Conservation (phyloP, 2,329 filamentous ascomycete species). For the Metarhizium humberi region DNA sequence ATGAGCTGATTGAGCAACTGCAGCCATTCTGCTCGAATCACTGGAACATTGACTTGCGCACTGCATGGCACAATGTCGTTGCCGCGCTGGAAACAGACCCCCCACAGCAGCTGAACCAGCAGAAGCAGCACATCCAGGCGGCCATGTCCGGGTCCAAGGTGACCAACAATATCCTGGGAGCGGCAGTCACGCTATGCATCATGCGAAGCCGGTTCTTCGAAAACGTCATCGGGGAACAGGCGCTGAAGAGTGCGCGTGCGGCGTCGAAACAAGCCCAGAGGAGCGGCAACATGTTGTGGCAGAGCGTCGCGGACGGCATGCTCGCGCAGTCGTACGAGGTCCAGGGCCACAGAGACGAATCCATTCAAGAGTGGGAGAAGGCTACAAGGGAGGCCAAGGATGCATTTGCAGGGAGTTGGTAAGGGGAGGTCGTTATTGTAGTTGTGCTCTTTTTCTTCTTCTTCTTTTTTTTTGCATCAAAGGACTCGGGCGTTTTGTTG, state of each 20-base stretch:
- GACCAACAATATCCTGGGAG: conserved; percentile 66
- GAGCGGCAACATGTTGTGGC: conserved; percentile 66
- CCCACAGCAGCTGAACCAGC: conserved; percentile 59
- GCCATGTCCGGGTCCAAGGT: conserved; percentile 62
- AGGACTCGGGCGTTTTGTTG: conserved; percentile 15
- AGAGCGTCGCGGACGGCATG: conserved; percentile 73
- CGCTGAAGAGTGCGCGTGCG: conserved; percentile 65
- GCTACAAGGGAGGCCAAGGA: conserved; percentile 32
- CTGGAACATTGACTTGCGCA: conserved; percentile 64
- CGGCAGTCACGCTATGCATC: conserved; percentile 74
- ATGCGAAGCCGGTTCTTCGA: conserved; percentile 80
- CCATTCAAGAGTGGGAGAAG: conserved; percentile 29
- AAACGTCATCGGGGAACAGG: conserved; percentile 71
- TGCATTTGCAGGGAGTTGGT: conserved; percentile 28
- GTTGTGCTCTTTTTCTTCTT: conserved; percentile 6
- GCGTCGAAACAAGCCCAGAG: conserved; percentile 58
- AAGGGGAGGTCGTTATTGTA: conserved; percentile 5
- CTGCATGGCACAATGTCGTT: conserved; percentile 67
- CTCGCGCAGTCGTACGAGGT: conserved; percentile 66
- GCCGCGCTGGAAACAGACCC: conserved; percentile 56
- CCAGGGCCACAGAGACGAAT: conserved; percentile 49
- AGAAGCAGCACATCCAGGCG: conserved; percentile 68
- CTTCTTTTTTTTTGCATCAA: conserved; percentile 3
- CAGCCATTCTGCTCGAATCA: conserved; percentile 60
- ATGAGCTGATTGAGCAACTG: conserved; percentile 54